phyloP scores from a whole-genome alignment of 2,329 filamentous ascomycete species.

The Akanthomyces dipterigenus region DNA sequence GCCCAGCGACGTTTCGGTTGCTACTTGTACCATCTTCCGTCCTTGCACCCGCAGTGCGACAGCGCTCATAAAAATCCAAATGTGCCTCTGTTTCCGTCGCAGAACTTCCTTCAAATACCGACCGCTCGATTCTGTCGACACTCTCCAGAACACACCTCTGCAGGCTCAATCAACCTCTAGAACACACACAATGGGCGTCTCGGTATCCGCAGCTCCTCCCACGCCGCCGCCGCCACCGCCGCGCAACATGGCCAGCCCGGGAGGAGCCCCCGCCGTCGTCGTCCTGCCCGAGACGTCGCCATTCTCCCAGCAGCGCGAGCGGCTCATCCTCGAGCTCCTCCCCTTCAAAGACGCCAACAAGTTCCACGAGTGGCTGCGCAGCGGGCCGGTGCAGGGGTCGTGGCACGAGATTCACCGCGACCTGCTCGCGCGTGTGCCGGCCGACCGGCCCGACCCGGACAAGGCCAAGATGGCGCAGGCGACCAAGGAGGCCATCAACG shows the following conservation, averaged over 20 bases:
- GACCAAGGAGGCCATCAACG: slow-evolving; percentile 26
- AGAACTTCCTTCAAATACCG: neutral
- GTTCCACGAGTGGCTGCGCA: slow-evolving; percentile 30
- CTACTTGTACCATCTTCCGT: neutral
- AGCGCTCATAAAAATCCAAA: neutral
- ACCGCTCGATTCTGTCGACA: neutral
- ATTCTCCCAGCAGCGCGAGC: slow-evolving; percentile 28
- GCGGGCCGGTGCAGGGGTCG: slow-evolving; percentile 25
- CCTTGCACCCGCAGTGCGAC: neutral
- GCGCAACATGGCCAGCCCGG: neutral
- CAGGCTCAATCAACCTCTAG: neutral
- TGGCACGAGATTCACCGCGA: slow-evolving; percentile 32
- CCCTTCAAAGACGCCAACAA: slow-evolving; percentile 27
- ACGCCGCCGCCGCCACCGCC: neutral
- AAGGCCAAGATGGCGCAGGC: slow-evolving; percentile 25
- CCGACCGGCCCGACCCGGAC: slow-evolving; percentile 23
- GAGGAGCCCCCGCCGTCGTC: neutral
- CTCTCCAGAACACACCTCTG: neutral
- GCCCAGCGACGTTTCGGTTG: too few relatives aligned
- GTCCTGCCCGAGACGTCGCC: neutral
- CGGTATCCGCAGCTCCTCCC: neutral
- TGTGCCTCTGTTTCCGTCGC: slow-evolving; percentile 6
- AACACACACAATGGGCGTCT: slow-evolving; percentile 1
- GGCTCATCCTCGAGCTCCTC: slow-evolving; percentile 33
- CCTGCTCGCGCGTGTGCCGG: slow-evolving; percentile 20